phyloP scores from a whole-genome alignment of 1,284 basidiomycete genomes.

The Cryptococcus hybrid region DNA sequence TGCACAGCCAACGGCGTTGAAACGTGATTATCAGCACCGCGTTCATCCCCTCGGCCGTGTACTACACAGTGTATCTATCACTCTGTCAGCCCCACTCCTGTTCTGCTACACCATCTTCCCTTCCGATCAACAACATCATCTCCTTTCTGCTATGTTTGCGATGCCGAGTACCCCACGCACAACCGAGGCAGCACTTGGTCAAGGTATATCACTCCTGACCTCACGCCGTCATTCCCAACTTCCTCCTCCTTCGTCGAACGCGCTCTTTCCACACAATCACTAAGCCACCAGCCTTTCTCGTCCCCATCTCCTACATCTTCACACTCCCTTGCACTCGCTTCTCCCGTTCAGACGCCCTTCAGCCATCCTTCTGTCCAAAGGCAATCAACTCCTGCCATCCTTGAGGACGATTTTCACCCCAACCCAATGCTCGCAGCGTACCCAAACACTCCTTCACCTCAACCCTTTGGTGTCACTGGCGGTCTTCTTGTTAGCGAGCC shows the following conservation, averaged over 20 bases:
- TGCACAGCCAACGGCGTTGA: conserved; percentile 9
- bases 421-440: conserved; percentile 17
- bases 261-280: conserved; percentile 9
- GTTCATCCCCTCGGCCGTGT: conserved; percentile 5
- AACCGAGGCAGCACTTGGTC: conserved; percentile 13
- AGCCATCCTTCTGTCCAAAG: conserved; percentile 8
- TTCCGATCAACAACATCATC: no score
- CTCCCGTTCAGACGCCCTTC: conserved; percentile 4
- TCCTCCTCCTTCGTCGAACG: conserved; percentile 9
- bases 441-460: conserved; percentile 27
- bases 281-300: not conserved
- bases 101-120: no score
- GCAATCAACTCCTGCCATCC: conserved; percentile 7
- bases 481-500: conserved; percentile 18
- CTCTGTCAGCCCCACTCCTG: no score
- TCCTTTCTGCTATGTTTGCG: conserved; percentile 23
- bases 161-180: conserved; percentile 13
- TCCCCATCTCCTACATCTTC: not conserved
- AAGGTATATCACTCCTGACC: conserved; percentile 22
- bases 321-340: not conserved
- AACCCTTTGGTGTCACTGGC: conserved; percentile 26
- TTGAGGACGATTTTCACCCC: conserved; percentile 7
- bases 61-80: conserved; percentile 2
- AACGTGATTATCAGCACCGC: conserved; percentile 9
- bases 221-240: conserved; percentile 7